These are phyloP conservation scores for Excoecaria cochinchinensis DNA, from an alignment of 345 rosid genomes.

Conservation along the genomic window DNA sequence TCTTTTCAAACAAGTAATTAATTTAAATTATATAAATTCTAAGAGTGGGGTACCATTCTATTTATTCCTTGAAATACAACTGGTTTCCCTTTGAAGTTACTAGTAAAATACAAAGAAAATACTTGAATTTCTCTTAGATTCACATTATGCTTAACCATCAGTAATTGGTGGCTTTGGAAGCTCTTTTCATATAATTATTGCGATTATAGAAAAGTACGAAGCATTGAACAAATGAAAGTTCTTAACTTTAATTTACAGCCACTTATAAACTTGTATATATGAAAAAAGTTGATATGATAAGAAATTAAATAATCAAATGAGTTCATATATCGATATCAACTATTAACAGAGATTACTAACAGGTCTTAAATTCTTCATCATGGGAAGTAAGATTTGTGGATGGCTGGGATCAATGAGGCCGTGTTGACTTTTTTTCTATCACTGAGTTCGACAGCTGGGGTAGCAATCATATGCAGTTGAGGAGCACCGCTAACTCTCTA, in stretches of 20 bases:
- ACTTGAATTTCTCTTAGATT: background rate
- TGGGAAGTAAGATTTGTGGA: background rate
- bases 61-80: background rate
- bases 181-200: background rate
- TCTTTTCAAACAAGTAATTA: background rate
- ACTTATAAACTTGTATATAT: no score
- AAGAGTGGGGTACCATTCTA: background rate
- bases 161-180: background rate
- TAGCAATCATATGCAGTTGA: conserved; percentile 14
- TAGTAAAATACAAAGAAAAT: conserved; percentile 12
- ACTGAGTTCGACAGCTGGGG: conserved; percentile 7
- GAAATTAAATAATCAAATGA: no score
- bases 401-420: background rate
- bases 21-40: background rate
- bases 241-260: no score
- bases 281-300: no score
- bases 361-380: background rate
- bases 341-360: no score
- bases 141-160: background rate
- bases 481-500: conserved; percentile 12
- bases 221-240: no score
- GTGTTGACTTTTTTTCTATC: background rate
- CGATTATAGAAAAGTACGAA: no score
- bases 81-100: background rate
- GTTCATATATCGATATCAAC: no score